Evolutionary conservation across 192 early-diverging fungal genomes (phyloP).

Genomic region (Kickxella alabastrina): DNA sequence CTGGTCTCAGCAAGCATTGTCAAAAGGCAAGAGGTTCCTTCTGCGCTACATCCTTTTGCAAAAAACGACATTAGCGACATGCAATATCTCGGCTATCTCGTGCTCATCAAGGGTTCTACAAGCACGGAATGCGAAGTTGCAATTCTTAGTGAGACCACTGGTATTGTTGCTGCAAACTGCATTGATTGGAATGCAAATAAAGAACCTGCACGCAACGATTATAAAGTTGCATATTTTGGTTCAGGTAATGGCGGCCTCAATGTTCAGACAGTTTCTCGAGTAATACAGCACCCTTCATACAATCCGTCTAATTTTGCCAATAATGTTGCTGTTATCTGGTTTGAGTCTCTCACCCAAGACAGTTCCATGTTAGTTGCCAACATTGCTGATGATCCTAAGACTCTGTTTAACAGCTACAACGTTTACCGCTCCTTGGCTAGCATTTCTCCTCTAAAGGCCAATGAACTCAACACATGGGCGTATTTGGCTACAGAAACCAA

Average conservation of each 20-base stretch:
- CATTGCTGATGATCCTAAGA: neutral
- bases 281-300: slow-evolving; percentile 9
- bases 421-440: neutral
- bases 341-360: neutral
- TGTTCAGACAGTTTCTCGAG: neutral
- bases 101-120: neutral
- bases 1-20: neutral
- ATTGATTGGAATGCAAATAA: slow-evolving; percentile 5
- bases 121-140: slow-evolving; percentile 13
- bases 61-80: neutral
- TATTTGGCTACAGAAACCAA: neutral
- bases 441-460: neutral
- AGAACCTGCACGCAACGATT: neutral
- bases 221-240: slow-evolving; percentile 1
- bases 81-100: slow-evolving; percentile 2
- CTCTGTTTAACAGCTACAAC: neutral
- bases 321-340: slow-evolving; percentile 24
- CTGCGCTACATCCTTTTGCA: neutral
- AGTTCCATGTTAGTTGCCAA: neutral
- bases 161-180: slow-evolving; percentile 27
- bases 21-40: neutral
- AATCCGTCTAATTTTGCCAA: slow-evolving; percentile 26
- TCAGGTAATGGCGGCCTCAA: neutral
- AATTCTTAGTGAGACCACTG: slow-evolving; percentile 7
- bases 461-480: neutral